A percentile compares a stretch with the other conserved stretches of the same genome.
These are phyloP conservation scores for Globisporangium takayamanum DNA, from an alignment of 352 stramenopile species.

Conservation along the genomic window DNA sequence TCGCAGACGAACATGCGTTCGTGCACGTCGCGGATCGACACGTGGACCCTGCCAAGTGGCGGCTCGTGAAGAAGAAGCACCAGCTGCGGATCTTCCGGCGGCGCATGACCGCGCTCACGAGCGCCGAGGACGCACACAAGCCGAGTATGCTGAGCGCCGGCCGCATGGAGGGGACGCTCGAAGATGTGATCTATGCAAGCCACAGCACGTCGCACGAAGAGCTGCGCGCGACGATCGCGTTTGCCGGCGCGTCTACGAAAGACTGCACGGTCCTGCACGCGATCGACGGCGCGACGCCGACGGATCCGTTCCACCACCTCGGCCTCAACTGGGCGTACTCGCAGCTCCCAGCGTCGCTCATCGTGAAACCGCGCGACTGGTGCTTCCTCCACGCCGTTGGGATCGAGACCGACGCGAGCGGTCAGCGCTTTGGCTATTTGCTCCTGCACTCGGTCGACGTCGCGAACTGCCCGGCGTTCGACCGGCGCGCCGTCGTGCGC, in stretches of 20 bases:
- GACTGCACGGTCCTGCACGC: slow-evolving; percentile 35
- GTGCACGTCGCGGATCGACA: slow-evolving; percentile 1
- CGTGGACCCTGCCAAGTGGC: slow-evolving; percentile 10
- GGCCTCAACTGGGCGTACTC: slow-evolving; percentile 46
- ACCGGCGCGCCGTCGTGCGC: slow-evolving; percentile 21
- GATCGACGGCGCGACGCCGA: slow-evolving; percentile 28
- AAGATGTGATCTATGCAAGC: slow-evolving; percentile 43
- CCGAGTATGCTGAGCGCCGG: slow-evolving; percentile 36
- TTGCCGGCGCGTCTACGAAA: slow-evolving; percentile 19
- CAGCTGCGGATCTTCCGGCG: slow-evolving; percentile 42
- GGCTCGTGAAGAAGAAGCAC: slow-evolving; percentile 12
- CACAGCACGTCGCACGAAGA: slow-evolving; percentile 34
- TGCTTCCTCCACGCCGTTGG: slow-evolving; percentile 40
- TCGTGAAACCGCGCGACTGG: slow-evolving; percentile 25
- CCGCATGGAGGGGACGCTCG: slow-evolving; percentile 35
- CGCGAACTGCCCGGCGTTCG: slow-evolving; percentile 32
- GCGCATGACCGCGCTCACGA: slow-evolving; percentile 1
- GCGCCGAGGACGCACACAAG: slow-evolving; percentile 2
- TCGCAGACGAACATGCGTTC: slow-evolving; percentile 8
- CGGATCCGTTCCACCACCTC: slow-evolving; percentile 40
- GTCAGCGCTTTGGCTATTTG: slow-evolving; percentile 32
- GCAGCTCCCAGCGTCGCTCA: slow-evolving; percentile 18
- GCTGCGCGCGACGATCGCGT: slow-evolving; percentile 30
- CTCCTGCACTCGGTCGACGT: slow-evolving; percentile 41
- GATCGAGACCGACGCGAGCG: slow-evolving; percentile 23